Percentiles rank a stretch among this genome's conserved stretches.
Conservation (phyloP, 1,139 yeast genomes). For the Scheffersomyces segobiensis region DNA sequence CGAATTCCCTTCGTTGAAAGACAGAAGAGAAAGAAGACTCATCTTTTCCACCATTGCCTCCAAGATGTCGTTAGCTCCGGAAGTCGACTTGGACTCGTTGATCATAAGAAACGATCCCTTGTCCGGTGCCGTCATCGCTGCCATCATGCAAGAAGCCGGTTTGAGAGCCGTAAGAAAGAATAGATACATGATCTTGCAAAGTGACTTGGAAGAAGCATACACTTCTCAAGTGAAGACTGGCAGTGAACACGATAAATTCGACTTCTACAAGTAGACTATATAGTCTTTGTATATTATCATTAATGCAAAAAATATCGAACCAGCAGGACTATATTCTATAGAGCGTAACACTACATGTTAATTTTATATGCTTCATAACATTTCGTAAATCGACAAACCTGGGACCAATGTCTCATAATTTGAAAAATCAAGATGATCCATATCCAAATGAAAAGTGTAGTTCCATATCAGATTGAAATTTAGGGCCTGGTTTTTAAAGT, state of each 20-base stretch:
- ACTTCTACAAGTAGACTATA: slow-evolving; percentile 74
- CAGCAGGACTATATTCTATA: neutral
- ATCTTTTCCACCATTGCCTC: slow-evolving; percentile 96
- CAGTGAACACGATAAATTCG: slow-evolving; percentile 94
- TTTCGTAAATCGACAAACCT: slow-evolving; percentile 58
- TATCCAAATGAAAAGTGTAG: slow-evolving; percentile 53
- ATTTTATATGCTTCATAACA: slow-evolving; percentile 16
- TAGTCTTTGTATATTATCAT: neutral
- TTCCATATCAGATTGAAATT: slow-evolving; percentile 40
- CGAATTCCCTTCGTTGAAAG: slow-evolving; percentile 93
- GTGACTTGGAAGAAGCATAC: slow-evolving; percentile 96
- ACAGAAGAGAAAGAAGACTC: slow-evolving; percentile 95
- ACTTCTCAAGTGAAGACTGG: slow-evolving; percentile 95
- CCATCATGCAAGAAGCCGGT: slow-evolving; percentile 99
- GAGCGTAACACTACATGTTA: neutral
- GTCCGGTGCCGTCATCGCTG: slow-evolving; percentile 97
- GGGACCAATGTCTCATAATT: slow-evolving; percentile 50
- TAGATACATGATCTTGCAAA: slow-evolving; percentile 92
- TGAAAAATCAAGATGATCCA: slow-evolving; percentile 65
- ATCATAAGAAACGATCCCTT: slow-evolving; percentile 95
- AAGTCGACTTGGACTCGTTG: slow-evolving; percentile 91
- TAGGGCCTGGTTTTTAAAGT: slow-evolving; percentile 13
- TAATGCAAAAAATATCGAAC: neutral
- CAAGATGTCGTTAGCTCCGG: slow-evolving; percentile 97
- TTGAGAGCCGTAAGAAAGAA: slow-evolving; percentile 97